Base-by-base conservation (phyloP, 805 yeast genomes). In the Candida chilensis region DNA sequence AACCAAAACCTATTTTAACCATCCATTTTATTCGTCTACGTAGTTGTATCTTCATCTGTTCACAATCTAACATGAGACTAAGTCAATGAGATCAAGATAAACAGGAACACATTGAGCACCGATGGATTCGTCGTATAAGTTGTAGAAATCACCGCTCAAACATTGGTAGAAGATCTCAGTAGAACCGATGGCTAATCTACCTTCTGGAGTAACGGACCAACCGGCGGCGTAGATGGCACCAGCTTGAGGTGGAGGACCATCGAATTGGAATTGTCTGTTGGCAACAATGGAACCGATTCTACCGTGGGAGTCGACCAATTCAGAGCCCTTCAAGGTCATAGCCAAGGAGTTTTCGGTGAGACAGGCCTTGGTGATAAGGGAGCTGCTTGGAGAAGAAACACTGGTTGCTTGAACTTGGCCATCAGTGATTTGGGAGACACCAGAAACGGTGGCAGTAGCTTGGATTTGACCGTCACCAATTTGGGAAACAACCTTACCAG, bases 231-330 rank as follows among this genome's bases (percentile, higher is more conserved):
- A 71, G 43, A 75, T 68, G 35, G 82, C 67, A 56, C 82, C 83
- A 20, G 81, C 84, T 66, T 80, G 90, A 48, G 88, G 87, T 60
- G 83, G 79, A 35, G 83, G 83, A 50, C 84, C 84, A 50, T 78
- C 84, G 49, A 76, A 77, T 60, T 77, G 85, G 70, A 78, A 75
- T 64, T 80, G 90, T 64, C 81, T 68, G 76, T 79, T 80, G 32
- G 87, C 77, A 44, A 80, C 90, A 57, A 80, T 78, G 30, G 86
- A 71, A 43, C 88, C 88, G 41, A 80, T 57, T 69, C 90, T 74
- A 28, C 81, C 81, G 37, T 60, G 41, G 20, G 67, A 49, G 47
- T 80, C 90, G 9, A 60, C 67, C 45, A 81, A 62, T 29, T 72
- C 46, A 40, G 74, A 56, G 14, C 46, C 60, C 22, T 61, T 54